Percentiles rank a stretch among this genome's conserved stretches.
These are phyloP conservation scores for Pichia sp. DNA, from an alignment of 1,139 yeast species.

Conservation along the genomic window DNA sequence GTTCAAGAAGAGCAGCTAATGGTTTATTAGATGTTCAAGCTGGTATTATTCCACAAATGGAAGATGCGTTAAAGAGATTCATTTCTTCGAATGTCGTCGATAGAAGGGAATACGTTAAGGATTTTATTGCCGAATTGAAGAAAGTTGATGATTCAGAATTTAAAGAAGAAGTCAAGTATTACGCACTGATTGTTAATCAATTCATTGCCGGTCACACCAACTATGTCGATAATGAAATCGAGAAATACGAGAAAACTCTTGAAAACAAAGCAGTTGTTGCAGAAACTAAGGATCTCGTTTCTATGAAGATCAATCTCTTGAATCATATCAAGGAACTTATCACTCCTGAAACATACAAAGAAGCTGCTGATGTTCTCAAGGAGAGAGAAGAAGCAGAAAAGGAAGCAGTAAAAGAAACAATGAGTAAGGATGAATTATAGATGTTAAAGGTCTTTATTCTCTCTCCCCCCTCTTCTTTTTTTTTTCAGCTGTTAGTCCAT, in stretches of 20 bases:
- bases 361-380: conserved; percentile 8
- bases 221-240: conserved; percentile 43
- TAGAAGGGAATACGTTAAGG: conserved; percentile 23
- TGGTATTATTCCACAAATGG: conserved; percentile 38
- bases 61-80: conserved; percentile 33
- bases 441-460: too few species aligned
- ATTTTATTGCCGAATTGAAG: conserved; percentile 23
- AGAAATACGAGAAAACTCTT: conserved; percentile 42
- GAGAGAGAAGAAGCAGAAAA: conserved; percentile 4
- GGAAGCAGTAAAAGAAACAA: too few species aligned
- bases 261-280: conserved; percentile 15
- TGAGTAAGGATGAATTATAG: too few species aligned
- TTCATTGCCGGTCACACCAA: conserved; percentile 38
- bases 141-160: conserved; percentile 17
- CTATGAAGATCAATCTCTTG: conserved; percentile 42
- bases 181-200: conserved; percentile 43
- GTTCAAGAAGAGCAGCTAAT: conserved; percentile 41
- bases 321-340: conserved; percentile 24
- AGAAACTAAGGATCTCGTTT: conserved; percentile 35
- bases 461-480: too few species aligned
- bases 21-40: conserved; percentile 47
- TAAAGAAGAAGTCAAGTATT: conserved; percentile 31
- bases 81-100: conserved; percentile 15
- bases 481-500: too few species aligned
- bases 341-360: conserved; percentile 15